Percentiles rank a stretch among this genome's conserved stretches.
Evolutionary conservation across 345 rosid genomes (phyloP).

Genomic region (Chamaenerion angustifolium): DNA sequence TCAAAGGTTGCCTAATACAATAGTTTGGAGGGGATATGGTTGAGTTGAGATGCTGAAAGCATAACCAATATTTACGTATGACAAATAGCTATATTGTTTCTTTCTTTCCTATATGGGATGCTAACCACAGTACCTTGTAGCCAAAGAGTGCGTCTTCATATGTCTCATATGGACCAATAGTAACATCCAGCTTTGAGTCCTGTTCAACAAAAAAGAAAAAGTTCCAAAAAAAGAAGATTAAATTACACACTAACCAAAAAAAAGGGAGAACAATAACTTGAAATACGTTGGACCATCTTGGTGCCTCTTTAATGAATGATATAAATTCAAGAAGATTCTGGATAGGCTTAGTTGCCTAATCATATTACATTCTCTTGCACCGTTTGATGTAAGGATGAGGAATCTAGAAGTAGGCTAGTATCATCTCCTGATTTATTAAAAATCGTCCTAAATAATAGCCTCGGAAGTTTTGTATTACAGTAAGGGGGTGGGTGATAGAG

Average conservation of each 20-base stretch:
- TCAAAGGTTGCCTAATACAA: constrained; percentile 70
- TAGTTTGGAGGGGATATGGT: not conserved
- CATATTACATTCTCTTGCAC: no score
- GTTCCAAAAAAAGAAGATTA: not conserved
- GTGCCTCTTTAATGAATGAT: not conserved
- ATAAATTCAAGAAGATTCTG: no score
- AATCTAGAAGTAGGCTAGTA: no score
- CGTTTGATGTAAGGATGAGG: no score
- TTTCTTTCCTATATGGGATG: not conserved
- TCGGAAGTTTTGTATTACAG: not conserved
- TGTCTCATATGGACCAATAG: constrained; percentile 97
- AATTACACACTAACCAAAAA: not conserved
- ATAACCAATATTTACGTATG: not conserved
- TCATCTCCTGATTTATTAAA: no score
- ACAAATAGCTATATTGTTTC: not conserved
- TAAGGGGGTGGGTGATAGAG: not conserved
- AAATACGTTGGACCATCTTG: not conserved
- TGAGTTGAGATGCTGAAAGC: no score
- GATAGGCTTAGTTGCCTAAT: no score
- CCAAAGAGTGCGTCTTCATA: constrained; percentile 82
- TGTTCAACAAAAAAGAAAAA: constrained; percentile 9
- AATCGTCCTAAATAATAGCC: no score
- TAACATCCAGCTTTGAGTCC: constrained; percentile 86
- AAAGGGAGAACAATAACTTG: not conserved
- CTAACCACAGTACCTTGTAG: constrained; percentile 54